Percentiles rank a stretch among this genome's conserved stretches.
These are phyloP conservation scores for Aureobasidium sp. DNA, from an alignment of 2,329 filamentous ascomycete genomes.

Conservation along the genomic window DNA sequence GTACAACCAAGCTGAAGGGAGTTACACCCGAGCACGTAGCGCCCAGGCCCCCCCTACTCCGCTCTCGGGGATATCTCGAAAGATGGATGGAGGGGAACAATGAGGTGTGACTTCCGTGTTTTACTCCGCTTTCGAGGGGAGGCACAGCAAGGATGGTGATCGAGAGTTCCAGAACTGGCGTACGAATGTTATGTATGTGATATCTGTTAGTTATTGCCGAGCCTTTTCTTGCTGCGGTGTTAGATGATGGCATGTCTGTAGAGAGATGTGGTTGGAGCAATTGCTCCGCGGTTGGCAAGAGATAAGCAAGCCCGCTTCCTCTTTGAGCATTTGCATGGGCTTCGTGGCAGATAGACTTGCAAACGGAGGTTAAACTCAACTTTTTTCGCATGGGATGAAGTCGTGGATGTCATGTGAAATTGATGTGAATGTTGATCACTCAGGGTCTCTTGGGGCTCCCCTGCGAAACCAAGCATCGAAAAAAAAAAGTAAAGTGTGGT, in stretches of 20 bases:
- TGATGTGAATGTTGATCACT: background rate
- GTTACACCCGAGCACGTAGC: constrained; percentile 2
- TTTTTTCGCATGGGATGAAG: too few relatives aligned
- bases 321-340: background rate
- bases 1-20: background rate
- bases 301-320: background rate
- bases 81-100: background rate
- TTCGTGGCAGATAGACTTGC: background rate
- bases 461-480: too few relatives aligned
- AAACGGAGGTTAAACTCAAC: background rate
- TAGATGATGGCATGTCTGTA: background rate
- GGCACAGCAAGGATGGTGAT: too few relatives aligned
- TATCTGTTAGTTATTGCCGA: background rate
- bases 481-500: too few relatives aligned
- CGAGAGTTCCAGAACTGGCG: background rate
- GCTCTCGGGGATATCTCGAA: background rate
- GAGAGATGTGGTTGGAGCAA: background rate
- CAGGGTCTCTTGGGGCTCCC: too few relatives aligned
- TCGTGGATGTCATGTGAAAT: background rate
- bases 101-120: background rate
- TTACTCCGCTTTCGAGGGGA: too few relatives aligned
- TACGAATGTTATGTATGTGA: background rate
- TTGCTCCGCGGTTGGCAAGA: background rate
- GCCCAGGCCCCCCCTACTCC: background rate
- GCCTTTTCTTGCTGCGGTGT: background rate